Percentiles rank a stretch among this genome's conserved stretches.
Evolutionary conservation across 208 protist species (phyloP).

Genomic region (Endotrypanum monterogeii): DNA sequence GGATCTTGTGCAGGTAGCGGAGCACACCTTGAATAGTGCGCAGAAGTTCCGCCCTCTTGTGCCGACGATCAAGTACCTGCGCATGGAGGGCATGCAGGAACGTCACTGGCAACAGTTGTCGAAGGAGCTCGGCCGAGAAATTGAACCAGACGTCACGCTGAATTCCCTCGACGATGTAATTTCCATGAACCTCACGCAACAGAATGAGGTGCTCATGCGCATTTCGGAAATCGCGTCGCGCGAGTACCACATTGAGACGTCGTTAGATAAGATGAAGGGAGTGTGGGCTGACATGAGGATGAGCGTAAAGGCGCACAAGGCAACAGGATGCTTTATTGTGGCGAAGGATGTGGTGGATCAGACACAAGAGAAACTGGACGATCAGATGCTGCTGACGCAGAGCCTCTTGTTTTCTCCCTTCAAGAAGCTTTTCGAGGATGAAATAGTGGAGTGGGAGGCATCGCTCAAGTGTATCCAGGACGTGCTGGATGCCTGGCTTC

Average conservation of each 20-base stretch:
- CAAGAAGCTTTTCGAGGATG: slow-evolving; percentile 96
- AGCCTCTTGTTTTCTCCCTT: slow-evolving; percentile 96
- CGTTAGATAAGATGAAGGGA: slow-evolving; percentile 94
- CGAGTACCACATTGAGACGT: slow-evolving; percentile 96
- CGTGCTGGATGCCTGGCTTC: slow-evolving; percentile 95
- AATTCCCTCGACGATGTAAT: slow-evolving; percentile 84
- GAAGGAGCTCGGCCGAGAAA: slow-evolving; percentile 91
- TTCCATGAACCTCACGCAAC: slow-evolving; percentile 66
- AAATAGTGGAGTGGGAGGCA: slow-evolving; percentile 92
- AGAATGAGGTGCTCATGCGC: slow-evolving; percentile 88
- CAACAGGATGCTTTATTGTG: slow-evolving; percentile 94
- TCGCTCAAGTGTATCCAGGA: slow-evolving; percentile 89
- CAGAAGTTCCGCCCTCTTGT: slow-evolving; percentile 96
- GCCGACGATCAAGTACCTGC: slow-evolving; percentile 94
- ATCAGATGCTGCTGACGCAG: slow-evolving; percentile 97
- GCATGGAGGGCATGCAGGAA: slow-evolving; percentile 96
- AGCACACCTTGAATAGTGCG: slow-evolving; percentile 86
- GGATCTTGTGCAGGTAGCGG: slow-evolving; percentile 87
- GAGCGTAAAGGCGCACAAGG: slow-evolving; percentile 86
- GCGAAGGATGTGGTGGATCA: slow-evolving; percentile 90
- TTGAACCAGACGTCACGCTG: slow-evolving; percentile 91
- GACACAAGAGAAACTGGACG: slow-evolving; percentile 95
- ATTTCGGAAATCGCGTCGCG: slow-evolving; percentile 94
- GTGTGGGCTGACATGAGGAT: slow-evolving; percentile 92
- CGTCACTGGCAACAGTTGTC: slow-evolving; percentile 96